A percentile compares a stretch with the other conserved stretches of the same genome.
Conservation (phyloP, 495 filamentous ascomycete genomes). For the Penicillium egyptiacum region DNA sequence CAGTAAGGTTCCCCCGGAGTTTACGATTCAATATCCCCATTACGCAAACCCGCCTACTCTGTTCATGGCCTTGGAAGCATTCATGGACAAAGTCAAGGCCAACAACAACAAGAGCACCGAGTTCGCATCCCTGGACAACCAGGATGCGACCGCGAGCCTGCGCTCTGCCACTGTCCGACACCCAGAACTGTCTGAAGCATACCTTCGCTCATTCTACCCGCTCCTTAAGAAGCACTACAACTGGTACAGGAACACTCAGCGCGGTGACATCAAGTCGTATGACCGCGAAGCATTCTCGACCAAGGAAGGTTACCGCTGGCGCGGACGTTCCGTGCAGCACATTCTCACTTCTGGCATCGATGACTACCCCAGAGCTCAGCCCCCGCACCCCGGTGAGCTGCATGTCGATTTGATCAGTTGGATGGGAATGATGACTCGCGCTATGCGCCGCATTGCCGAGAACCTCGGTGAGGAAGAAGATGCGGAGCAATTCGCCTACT, state of each 20-base stretch:
- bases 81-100: constrained; percentile 69
- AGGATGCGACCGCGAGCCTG: constrained; percentile 32
- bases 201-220: constrained; percentile 84
- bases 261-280: constrained; percentile 85
- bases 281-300: constrained; percentile 82
- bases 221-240: constrained; percentile 85
- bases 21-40: constrained; percentile 95
- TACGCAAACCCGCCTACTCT: constrained; percentile 98
- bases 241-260: constrained; percentile 93
- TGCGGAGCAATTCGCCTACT: constrained; percentile 64
- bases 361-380: constrained; percentile 92
- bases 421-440: constrained; percentile 91
- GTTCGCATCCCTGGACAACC: constrained; percentile 20
- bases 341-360: constrained; percentile 91
- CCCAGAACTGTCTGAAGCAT: constrained; percentile 65
- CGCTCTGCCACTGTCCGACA: constrained; percentile 64
- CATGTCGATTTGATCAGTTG: constrained; percentile 94
- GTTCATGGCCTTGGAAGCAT: constrained; percentile 80
- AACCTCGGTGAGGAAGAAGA: constrained; percentile 73
- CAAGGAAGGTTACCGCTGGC: constrained; percentile 94
- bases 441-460: constrained; percentile 73
- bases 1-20: constrained; percentile 93
- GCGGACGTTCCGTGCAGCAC: constrained; percentile 82
- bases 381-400: constrained; percentile 96
- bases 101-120: constrained; percentile 38